A percentile compares a stretch with the other conserved stretches of the same genome.
phyloP scores from a whole-genome alignment of 768 basidiomycete species.

The Rhizopogon vesiculosus region DNA sequence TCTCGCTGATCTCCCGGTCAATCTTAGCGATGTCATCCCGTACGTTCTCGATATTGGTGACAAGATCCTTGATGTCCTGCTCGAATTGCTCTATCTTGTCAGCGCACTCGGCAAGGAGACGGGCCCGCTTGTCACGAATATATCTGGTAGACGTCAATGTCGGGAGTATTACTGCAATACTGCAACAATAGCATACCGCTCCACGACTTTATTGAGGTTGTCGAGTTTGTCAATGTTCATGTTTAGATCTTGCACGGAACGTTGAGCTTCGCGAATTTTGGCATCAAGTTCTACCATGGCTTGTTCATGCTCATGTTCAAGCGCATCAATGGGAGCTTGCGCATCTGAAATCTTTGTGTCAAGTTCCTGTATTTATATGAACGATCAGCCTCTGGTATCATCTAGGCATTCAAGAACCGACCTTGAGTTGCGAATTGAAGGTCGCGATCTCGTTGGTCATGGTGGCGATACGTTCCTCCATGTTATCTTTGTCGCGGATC shows the following conservation, averaged over 20 bases:
- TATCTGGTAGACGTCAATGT: conserved; percentile 45
- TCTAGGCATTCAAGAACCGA: conserved; percentile 13
- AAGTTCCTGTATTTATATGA: conserved; percentile 42
- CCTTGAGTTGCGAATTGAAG: conserved; percentile 47
- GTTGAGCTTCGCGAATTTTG: conserved; percentile 49
- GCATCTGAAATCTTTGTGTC: conserved; percentile 58
- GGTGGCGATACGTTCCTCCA: conserved; percentile 51
- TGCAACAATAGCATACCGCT: conserved; percentile 41
- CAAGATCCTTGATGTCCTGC: conserved; percentile 38
- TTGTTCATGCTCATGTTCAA: conserved; percentile 52
- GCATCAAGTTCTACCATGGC: conserved; percentile 44
- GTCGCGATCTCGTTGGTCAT: conserved; percentile 54
- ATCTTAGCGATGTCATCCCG: conserved; percentile 48
- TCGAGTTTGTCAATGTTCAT: conserved; percentile 58
- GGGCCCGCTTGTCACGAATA: conserved; percentile 60
- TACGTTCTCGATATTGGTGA: conserved; percentile 34
- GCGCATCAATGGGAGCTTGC: conserved; percentile 57
- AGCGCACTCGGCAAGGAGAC: conserved; percentile 54
- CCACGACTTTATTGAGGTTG: conserved; percentile 55
- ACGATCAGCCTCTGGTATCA: background rate
- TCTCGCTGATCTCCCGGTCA: conserved; percentile 76
- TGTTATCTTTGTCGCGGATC: conserved; percentile 51
- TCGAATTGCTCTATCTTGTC: conserved; percentile 47
- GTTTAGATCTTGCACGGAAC: conserved; percentile 58
- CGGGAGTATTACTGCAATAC: background rate